These are phyloP conservation scores for Alternaria triticina DNA, from an alignment of 2,329 filamentous ascomycete genomes.

Conservation along the genomic window DNA sequence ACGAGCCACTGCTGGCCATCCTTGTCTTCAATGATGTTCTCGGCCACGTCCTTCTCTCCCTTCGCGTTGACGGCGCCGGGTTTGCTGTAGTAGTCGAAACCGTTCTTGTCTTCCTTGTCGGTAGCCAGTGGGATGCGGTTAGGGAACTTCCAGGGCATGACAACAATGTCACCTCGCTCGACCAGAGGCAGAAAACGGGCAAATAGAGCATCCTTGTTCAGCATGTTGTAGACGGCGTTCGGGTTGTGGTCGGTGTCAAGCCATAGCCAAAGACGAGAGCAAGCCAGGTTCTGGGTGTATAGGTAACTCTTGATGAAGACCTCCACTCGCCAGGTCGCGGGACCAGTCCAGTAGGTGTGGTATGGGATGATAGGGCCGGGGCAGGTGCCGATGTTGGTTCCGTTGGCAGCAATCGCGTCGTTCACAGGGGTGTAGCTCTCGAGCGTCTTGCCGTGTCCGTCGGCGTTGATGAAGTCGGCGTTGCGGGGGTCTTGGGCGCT, in stretches of 20 bases:
- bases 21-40: constrained; percentile 59
- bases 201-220: constrained; percentile 59
- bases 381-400: constrained; percentile 56
- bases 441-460: constrained; percentile 51
- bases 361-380: constrained; percentile 63
- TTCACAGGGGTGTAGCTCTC: constrained; percentile 46
- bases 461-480: constrained; percentile 52
- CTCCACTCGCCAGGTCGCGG: constrained; percentile 63
- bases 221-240: constrained; percentile 58
- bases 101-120: constrained; percentile 56
- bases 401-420: constrained; percentile 47
- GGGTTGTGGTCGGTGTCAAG: constrained; percentile 61
- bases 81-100: constrained; percentile 57
- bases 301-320: constrained; percentile 64
- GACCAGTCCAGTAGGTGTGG: constrained; percentile 64
- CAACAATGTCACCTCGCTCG: constrained; percentile 58
- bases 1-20: constrained; percentile 61
- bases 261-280: constrained; percentile 61
- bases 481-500: constrained; percentile 51
- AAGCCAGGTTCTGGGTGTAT: constrained; percentile 63
- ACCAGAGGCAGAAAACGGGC: constrained; percentile 61
- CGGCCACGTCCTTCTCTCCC: constrained; percentile 55
- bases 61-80: constrained; percentile 53
- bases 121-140: constrained; percentile 59
- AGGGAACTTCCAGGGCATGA: constrained; percentile 63